These are phyloP conservation scores for Acanthamoeba sp. DNA, from an alignment of 208 protist species.

Conservation along the genomic window DNA sequence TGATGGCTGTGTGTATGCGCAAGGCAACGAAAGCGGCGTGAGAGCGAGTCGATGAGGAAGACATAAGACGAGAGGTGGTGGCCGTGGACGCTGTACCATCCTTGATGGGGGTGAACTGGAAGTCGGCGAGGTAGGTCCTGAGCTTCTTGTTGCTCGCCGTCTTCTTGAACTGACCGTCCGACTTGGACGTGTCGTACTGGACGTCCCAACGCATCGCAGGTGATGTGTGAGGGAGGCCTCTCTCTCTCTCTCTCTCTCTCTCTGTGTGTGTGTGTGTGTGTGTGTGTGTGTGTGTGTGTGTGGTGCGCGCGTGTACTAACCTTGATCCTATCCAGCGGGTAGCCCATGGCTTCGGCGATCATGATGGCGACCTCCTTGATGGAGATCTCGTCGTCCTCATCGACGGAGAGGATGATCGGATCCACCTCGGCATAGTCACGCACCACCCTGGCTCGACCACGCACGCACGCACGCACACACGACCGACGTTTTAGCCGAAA, in stretches of 20 bases:
- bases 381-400: constrained; percentile 92
- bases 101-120: constrained; percentile 94
- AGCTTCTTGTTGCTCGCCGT: constrained; percentile 95
- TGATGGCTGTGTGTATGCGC: constrained; percentile 83
- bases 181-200: constrained; percentile 93
- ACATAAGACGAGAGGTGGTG: neutral
- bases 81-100: constrained; percentile 75
- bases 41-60: neutral
- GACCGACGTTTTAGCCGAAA: too few species aligned
- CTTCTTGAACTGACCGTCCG: constrained; percentile 96
- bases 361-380: constrained; percentile 92
- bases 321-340: constrained; percentile 87
- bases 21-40: neutral
- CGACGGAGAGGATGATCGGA: constrained; percentile 95
- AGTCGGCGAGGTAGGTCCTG: constrained; percentile 89
- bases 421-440: constrained; percentile 91
- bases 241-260: too few species aligned
- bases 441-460: neutral
- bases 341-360: constrained; percentile 93
- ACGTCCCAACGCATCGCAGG: neutral
- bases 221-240: too few species aligned
- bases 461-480: too few species aligned
- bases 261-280: too few species aligned
- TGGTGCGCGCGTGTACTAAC: constrained; percentile 67
- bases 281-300: neutral